Evolutionary conservation across 148 eudicot species (phyloP).

Genomic region (Fallopia convolvulus): DNA sequence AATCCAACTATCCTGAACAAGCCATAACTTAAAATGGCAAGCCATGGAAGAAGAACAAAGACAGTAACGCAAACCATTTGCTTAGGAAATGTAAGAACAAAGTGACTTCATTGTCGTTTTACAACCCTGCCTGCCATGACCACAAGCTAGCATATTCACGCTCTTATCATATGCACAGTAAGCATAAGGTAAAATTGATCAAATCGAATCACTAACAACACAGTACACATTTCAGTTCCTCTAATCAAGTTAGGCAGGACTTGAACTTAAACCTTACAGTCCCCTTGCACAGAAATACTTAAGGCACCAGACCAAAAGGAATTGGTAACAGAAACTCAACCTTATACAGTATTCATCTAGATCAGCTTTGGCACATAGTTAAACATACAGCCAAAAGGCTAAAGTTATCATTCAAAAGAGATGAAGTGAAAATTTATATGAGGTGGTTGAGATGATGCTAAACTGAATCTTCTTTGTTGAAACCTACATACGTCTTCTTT

Average conservation of each 20-base stretch:
- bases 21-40: background rate
- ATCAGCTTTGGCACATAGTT: background rate
- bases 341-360: background rate
- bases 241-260: background rate
- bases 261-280: background rate
- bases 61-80: background rate
- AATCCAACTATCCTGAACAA: background rate
- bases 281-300: background rate
- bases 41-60: background rate
- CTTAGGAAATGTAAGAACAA: background rate
- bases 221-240: background rate
- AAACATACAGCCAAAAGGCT: background rate
- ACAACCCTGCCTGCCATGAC: background rate
- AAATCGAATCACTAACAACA: background rate
- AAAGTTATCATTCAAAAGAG: background rate
- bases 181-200: background rate
- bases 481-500: slow-evolving; percentile 24
- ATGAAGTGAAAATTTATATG: background rate
- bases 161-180: background rate
- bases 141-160: background rate
- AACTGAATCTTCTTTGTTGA: slow-evolving; percentile 14
- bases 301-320: background rate
- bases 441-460: background rate
- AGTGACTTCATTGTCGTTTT: background rate
- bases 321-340: background rate